These are phyloP conservation scores for Aspergillus candidus DNA, from an alignment of 2,329 filamentous ascomycete species.

Conservation along the genomic window DNA sequence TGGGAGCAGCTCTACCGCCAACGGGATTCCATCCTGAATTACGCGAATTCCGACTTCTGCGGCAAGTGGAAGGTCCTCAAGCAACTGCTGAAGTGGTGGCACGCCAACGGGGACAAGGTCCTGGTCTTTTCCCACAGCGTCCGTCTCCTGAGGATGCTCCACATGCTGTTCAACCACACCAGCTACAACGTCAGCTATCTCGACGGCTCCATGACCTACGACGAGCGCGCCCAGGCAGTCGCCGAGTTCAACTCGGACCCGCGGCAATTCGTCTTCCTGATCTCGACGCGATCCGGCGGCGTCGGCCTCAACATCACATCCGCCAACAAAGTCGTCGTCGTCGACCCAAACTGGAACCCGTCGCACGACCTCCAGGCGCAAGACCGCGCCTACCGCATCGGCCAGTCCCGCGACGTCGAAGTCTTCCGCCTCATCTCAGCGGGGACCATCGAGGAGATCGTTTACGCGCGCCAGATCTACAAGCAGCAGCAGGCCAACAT, in stretches of 20 bases:
- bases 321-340: constrained; percentile 95
- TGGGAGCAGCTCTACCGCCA: constrained; percentile 70
- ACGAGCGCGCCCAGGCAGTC: constrained; percentile 74
- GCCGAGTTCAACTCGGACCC: constrained; percentile 89
- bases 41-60: constrained; percentile 84
- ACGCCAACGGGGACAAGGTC: constrained; percentile 84
- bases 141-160: constrained; percentile 72
- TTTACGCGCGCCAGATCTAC: constrained; percentile 95
- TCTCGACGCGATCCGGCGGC: constrained; percentile 88
- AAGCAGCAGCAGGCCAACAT: constrained; percentile 99
- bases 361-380: constrained; percentile 92
- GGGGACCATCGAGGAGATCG: constrained; percentile 93
- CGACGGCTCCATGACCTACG: constrained; percentile 75
- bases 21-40: constrained; percentile 71
- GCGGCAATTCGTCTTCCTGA: constrained; percentile 86
- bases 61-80: constrained; percentile 94
- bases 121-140: constrained; percentile 93
- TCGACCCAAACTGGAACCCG: constrained; percentile 98
- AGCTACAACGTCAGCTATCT: constrained; percentile 88
- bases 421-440: constrained; percentile 87
- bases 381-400: constrained; percentile 92
- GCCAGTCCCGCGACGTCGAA: constrained; percentile 86
- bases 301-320: constrained; percentile 95
- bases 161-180: constrained; percentile 79
- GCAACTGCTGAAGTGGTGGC: constrained; percentile 83